phyloP scores from a whole-genome alignment of 139 green algal species.

The Zygnema circumcarinatum region DNA sequence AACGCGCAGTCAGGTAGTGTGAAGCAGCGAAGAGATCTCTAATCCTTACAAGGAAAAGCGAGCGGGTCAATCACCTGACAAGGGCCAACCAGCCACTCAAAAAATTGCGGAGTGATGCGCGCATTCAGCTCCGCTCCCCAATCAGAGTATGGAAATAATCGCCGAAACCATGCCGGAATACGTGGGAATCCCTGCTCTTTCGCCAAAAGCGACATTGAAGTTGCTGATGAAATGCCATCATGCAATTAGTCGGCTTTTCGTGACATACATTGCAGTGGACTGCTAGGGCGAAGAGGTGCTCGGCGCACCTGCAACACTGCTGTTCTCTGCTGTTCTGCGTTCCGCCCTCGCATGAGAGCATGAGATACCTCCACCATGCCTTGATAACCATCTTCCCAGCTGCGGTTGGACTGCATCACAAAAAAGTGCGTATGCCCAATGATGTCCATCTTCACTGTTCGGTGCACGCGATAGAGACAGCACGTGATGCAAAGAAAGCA shows the following conservation, averaged over 20 bases:
- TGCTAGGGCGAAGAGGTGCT: no score
- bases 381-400: constrained; percentile 61
- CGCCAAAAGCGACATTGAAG: background rate
- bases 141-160: constrained; percentile 75
- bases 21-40: no score
- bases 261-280: no score
- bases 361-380: constrained; percentile 81
- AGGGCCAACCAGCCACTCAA: constrained; percentile 78
- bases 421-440: background rate
- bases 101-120: constrained; percentile 75
- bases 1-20: no score
- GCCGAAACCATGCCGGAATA: constrained; percentile 64
- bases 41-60: no score
- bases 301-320: constrained; percentile 64
- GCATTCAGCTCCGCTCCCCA: constrained; percentile 83
- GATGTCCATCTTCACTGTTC: no score
- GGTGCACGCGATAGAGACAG: background rate
- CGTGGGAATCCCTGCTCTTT: constrained; percentile 70
- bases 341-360: constrained; percentile 70
- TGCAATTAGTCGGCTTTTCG: no score
- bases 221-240: no score
- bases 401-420: constrained; percentile 53
- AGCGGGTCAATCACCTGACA: constrained; percentile 25
- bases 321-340: constrained; percentile 63
- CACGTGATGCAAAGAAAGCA: no score